Evolutionary conservation across 2,329 filamentous ascomycete genomes (phyloP).

Genomic region (Aspergillus carbonarius): DNA sequence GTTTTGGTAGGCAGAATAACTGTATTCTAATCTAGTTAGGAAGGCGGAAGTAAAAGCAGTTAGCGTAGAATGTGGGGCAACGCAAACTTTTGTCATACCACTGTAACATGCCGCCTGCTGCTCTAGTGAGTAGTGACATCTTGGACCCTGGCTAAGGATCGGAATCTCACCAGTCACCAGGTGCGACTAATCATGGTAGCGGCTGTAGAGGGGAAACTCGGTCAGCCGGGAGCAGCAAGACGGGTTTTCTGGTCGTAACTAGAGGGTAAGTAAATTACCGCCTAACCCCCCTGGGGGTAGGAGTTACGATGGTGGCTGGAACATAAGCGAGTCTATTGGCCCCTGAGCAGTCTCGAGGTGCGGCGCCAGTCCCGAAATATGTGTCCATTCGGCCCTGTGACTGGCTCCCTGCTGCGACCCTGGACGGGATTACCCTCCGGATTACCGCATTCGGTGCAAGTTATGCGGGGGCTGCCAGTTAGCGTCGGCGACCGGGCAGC

Average conservation of each 20-base stretch:
- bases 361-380: constrained; percentile 8
- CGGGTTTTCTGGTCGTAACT: not conserved
- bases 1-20: no score
- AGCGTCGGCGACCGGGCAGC: constrained; percentile 10
- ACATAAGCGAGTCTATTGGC: constrained; percentile 1
- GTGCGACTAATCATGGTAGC: not conserved
- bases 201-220: not conserved
- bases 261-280: not conserved
- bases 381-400: constrained; percentile 8
- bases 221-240: not conserved
- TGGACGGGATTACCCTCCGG: constrained; percentile 16
- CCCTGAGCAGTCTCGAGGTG: constrained; percentile 3
- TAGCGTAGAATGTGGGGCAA: no score
- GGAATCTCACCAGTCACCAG: not conserved
- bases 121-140: not conserved
- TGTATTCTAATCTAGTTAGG: no score
- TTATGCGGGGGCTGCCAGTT: constrained; percentile 21
- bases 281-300: not conserved
- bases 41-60: no score
- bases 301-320: constrained; percentile 2
- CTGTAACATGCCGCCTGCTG: not conserved
- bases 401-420: constrained; percentile 17
- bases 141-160: not conserved
- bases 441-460: constrained; percentile 16
- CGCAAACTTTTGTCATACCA: no score